Evolutionary conservation across 305 asterid genomes (phyloP).

Genomic region (Stenogyne calaminthoides): DNA sequence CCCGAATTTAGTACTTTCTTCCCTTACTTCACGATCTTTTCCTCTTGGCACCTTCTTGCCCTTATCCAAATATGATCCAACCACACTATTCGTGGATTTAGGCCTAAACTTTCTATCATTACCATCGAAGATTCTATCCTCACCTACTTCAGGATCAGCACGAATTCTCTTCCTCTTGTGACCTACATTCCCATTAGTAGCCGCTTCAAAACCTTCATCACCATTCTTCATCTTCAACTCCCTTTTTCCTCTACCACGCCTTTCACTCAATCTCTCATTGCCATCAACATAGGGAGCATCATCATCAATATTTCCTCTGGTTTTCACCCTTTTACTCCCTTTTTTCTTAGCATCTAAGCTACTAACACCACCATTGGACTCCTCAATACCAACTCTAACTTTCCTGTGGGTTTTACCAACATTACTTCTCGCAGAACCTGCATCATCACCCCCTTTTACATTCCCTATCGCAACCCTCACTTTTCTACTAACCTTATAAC

Average conservation of each 20-base stretch:
- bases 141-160: conserved; percentile 38
- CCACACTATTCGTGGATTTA: conserved; percentile 20
- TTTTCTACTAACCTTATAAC: conserved; percentile 37
- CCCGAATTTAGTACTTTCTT: conserved; percentile 33
- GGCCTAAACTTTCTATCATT: conserved; percentile 31
- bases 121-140: conserved; percentile 28
- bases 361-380: conserved; percentile 36
- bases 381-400: conserved; percentile 36
- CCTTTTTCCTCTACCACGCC: conserved; percentile 25
- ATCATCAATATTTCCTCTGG: conserved; percentile 37
- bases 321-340: conserved; percentile 35
- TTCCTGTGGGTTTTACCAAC: conserved; percentile 33
- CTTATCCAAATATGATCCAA: conserved; percentile 24
- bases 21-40: conserved; percentile 31
- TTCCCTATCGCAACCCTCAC: conserved; percentile 37
- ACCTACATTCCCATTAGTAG: conserved; percentile 31
- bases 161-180: conserved; percentile 58
- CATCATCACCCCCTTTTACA: conserved; percentile 37
- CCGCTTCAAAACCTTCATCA: conserved; percentile 32
- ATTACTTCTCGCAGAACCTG: conserved; percentile 21
- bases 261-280: conserved; percentile 31
- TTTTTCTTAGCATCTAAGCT: conserved; percentile 28
- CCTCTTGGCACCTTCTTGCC: conserved; percentile 36
- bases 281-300: conserved; percentile 22
- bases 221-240: conserved; percentile 37